Base-by-base conservation (phyloP, 2,329 filamentous ascomycete species). In the Exophiala dermatitidis region DNA sequence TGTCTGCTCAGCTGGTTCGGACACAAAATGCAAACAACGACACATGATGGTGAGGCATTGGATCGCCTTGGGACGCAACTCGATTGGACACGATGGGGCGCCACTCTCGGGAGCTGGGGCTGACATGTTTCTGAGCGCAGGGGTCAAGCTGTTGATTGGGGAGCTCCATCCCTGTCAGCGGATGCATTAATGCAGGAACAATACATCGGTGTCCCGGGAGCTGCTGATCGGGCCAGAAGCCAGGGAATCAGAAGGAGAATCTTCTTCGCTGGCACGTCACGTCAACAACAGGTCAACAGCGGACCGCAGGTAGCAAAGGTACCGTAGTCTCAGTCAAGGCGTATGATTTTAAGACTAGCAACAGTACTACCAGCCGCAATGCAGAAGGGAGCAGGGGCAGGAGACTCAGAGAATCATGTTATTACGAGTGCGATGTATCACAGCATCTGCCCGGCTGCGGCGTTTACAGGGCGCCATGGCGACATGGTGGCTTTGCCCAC, bases 131-230 rank as follows among this genome's bases (percentile, higher is more conserved):
- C 29, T n/a, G 30, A 28, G 38, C 12, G 38, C 9, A 10, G 38
- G 38, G 5, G 19, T 19, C 19, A 19, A 19, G 19, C 19, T 19
- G 19, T 19, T 41, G 38, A 26, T 41, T 12, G 29, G 30, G 44
- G 32, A 37, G 38, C 9, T 28, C 28, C 38, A 4, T 8, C 36
- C 36, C 19, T 19, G 19, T 19, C 19, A 40, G 26, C 31, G 4
- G 19, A 12, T 28, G 9, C 48, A 47, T 48, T 51, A 53, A 57
- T 48, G 54, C 54, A 57, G 54, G 54, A 53, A 53, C 54, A 46
- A 47, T 40, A 34, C 37, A 41, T 29, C 41, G 44, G 38, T 46
- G 40, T 44, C 50, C 47, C 47, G 54, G 50, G 40, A 50, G 34
- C 44, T 45, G 47, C 38, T 51, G 50, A 48, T 55, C 50, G 46